Percentiles rank a stretch among this genome's conserved stretches.
Conservation (phyloP, 1,139 yeast species). For the Suhomyces guaymorum region DNA sequence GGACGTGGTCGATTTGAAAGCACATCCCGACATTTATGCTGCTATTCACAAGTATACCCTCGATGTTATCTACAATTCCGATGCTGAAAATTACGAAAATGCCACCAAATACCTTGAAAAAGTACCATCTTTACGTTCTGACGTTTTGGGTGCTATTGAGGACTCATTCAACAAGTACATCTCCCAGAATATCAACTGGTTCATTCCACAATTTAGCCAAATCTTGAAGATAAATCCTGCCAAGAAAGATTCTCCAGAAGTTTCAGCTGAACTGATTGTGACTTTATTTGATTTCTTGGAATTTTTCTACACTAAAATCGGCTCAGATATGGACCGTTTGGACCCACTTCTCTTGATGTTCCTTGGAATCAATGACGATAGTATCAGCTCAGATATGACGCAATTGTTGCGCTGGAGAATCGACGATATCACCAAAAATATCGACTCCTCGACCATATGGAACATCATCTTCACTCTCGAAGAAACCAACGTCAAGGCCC, state of each 20-base stretch:
- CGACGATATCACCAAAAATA: conserved; percentile 24
- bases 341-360: conserved; percentile 32
- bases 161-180: conserved; percentile 18
- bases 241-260: conserved; percentile 2
- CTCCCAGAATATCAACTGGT: conserved; percentile 19
- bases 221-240: conserved; percentile 1
- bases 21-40: conserved; percentile 22
- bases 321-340: conserved; percentile 11
- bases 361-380: conserved; percentile 34
- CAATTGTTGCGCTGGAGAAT: conserved; percentile 54
- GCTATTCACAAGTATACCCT: conserved; percentile 22
- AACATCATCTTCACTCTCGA: conserved; percentile 39
- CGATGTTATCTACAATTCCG: conserved; percentile 8
- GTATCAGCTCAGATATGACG: conserved; percentile 35
- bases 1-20: conserved; percentile 26
- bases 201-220: conserved; percentile 22
- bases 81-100: conserved; percentile 14
- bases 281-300: conserved; percentile 20
- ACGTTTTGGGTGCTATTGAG: conserved; percentile 18
- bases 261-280: conserved; percentile 10
- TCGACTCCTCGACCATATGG: conserved; percentile 42
- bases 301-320: conserved; percentile 15
- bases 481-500: conserved; percentile 28
- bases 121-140: conserved; percentile 23
- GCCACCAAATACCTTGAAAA: conserved; percentile 20